Percentiles rank a stretch among this genome's conserved stretches.
These are phyloP conservation scores for Aureobasidium sp. DNA, from an alignment of 2,329 filamentous ascomycete genomes.

Conservation along the genomic window DNA sequence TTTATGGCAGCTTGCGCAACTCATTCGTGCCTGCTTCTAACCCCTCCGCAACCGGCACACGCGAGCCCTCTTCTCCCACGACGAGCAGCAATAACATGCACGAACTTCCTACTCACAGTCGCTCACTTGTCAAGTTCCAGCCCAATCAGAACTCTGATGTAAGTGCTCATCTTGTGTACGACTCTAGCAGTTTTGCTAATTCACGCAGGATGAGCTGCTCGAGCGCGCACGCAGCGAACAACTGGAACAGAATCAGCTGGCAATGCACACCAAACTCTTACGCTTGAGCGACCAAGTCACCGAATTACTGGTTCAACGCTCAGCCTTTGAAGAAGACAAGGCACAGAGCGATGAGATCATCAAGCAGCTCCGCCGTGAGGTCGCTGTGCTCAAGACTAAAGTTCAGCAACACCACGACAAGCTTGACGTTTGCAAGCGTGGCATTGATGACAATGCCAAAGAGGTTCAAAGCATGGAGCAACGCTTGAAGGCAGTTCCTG, in stretches of 20 bases:
- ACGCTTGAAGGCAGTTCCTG: background rate
- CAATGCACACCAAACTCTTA: background rate
- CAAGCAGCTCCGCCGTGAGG: background rate
- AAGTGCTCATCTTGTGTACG: background rate
- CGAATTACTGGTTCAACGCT: background rate
- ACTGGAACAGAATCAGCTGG: background rate
- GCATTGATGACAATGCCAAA: background rate
- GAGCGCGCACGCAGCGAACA: constrained; percentile 2
- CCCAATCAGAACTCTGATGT: background rate
- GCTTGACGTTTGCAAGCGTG: background rate
- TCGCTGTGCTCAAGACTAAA: background rate
- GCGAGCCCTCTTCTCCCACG: background rate
- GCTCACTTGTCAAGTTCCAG: background rate
- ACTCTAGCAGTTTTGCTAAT: background rate
- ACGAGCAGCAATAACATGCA: background rate
- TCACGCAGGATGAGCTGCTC: background rate
- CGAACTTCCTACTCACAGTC: background rate
- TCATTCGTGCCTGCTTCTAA: background rate
- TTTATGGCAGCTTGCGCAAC: background rate
- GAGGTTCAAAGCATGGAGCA: background rate
- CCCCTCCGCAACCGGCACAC: background rate
- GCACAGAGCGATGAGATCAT: background rate
- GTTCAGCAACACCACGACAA: background rate
- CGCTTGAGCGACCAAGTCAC: background rate
- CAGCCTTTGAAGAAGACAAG: background rate